A percentile compares a stretch with the other conserved stretches of the same genome.
Conservation (phyloP, 2,329 filamentous ascomycete species). For the Epichloe brachyelytri region DNA sequence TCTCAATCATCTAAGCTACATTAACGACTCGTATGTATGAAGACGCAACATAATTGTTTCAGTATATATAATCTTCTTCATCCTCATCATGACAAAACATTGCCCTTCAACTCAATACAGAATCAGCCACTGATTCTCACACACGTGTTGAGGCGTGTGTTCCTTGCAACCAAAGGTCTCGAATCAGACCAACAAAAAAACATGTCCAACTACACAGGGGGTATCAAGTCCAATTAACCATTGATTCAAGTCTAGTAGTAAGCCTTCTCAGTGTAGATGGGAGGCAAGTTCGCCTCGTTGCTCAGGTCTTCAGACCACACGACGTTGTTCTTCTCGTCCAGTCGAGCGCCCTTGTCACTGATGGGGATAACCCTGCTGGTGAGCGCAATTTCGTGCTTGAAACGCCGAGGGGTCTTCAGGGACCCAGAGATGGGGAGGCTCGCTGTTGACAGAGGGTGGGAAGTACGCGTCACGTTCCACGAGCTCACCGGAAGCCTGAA, state of each 20-base stretch:
- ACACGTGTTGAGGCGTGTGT: background rate
- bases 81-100: background rate
- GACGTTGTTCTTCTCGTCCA: slow-evolving; percentile 50
- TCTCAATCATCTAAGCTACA: too few species aligned
- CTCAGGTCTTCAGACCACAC: slow-evolving; percentile 24
- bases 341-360: slow-evolving; percentile 55
- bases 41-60: too few species aligned
- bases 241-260: slow-evolving; percentile 22
- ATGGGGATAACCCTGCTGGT: slow-evolving; percentile 55
- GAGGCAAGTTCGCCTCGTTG: slow-evolving; percentile 24
- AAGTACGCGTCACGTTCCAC: slow-evolving; percentile 55
- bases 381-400: slow-evolving; percentile 57
- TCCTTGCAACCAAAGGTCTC: background rate
- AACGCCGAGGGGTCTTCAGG: slow-evolving; percentile 58
- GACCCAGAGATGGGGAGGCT: slow-evolving; percentile 59
- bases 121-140: background rate
- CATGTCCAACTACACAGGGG: background rate
- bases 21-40: too few species aligned
- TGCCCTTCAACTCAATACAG: background rate
- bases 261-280: slow-evolving; percentile 32
- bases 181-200: background rate
- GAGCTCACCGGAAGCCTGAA: slow-evolving; percentile 47
- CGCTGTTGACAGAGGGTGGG: slow-evolving; percentile 52
- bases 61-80: background rate
- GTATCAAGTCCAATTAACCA: too few species aligned